These are phyloP conservation scores for Naganishia vishniacii DNA, from an alignment of 768 basidiomycete genomes.

Conservation along the genomic window DNA sequence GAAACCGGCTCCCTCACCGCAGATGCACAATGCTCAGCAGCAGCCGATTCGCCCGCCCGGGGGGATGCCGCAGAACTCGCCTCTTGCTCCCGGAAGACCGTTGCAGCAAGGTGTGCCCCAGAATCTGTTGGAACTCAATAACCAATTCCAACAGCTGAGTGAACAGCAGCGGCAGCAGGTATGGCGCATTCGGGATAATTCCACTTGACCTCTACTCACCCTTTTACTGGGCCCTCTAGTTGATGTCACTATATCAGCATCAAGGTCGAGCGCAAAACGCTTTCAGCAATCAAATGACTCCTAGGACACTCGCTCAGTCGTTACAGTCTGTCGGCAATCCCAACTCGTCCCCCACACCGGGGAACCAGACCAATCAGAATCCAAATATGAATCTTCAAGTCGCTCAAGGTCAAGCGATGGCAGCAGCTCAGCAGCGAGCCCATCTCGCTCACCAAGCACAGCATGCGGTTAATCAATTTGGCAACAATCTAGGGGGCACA, in stretches of 20 bases:
- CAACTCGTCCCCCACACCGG: neutral
- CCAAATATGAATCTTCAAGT: slow-evolving; percentile 10
- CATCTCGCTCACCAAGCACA: slow-evolving; percentile 14
- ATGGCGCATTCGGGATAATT: neutral
- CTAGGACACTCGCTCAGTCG: slow-evolving; percentile 10
- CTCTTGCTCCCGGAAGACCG: slow-evolving; percentile 2
- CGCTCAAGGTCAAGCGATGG: slow-evolving; percentile 11
- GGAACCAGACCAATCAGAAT: neutral
- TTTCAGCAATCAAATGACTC: slow-evolving; percentile 10
- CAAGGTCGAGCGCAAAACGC: slow-evolving; percentile 15
- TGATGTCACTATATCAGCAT: slow-evolving; percentile 15
- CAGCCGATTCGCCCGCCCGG: neutral
- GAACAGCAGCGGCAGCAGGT: slow-evolving; percentile 13
- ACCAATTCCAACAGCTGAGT: slow-evolving; percentile 12
- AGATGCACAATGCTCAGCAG: slow-evolving; percentile 13
- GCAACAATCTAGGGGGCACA: slow-evolving; percentile 6
- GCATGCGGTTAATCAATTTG: slow-evolving; percentile 11
- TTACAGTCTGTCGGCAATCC: slow-evolving; percentile 7
- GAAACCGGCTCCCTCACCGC: slow-evolving; percentile 3
- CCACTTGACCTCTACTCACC: neutral
- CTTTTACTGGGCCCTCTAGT: neutral
- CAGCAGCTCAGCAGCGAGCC: slow-evolving; percentile 18
- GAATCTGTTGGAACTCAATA: slow-evolving; percentile 8
- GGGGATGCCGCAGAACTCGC: slow-evolving; percentile 8
- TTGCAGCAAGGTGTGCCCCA: neutral